Evolutionary conservation across 208 protist species (phyloP).

Genomic region (Trypanosoma congolense): DNA sequence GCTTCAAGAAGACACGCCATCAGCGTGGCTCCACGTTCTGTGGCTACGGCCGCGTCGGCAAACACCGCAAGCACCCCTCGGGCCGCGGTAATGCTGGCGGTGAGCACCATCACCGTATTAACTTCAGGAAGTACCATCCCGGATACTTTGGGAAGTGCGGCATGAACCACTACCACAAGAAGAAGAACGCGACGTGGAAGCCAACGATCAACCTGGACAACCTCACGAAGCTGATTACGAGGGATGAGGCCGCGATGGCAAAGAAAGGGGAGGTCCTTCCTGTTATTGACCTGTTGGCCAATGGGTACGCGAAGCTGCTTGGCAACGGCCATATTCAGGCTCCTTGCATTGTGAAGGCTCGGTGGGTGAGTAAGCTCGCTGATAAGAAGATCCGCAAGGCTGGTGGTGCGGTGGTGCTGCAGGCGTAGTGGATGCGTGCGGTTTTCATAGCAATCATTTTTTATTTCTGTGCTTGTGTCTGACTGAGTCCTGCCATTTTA

Average conservation of each 20-base stretch:
- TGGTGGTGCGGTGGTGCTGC: constrained; percentile 97
- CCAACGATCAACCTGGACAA: constrained; percentile 99
- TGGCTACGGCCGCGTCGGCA: constrained; percentile 94
- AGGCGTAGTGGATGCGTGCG: constrained; percentile 79
- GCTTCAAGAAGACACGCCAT: constrained; percentile 91
- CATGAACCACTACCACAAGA: constrained; percentile 97
- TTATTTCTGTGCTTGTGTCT: constrained; percentile 5
- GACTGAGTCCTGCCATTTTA: neutral
- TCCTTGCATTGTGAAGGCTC: constrained; percentile 99
- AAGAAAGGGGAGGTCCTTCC: constrained; percentile 89
- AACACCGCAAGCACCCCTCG: constrained; percentile 99
- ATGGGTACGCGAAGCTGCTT: constrained; percentile 99
- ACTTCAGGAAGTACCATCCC: constrained; percentile 99
- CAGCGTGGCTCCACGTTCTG: constrained; percentile 89
- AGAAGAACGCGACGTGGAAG: constrained; percentile 91
- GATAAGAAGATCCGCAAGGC: constrained; percentile 99
- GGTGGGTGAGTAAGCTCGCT: constrained; percentile 98
- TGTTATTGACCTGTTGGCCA: constrained; percentile 96
- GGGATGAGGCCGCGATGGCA: constrained; percentile 73
- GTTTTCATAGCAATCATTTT: constrained; percentile 4
- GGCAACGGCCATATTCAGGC: constrained; percentile 98
- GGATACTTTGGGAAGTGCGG: constrained; percentile 99
- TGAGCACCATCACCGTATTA: constrained; percentile 99
- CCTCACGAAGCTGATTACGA: constrained; percentile 97
- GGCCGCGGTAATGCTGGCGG: constrained; percentile 99